Evolutionary conservation across 2,329 filamentous ascomycete genomes (phyloP), one percentile per base, ranked within the genome.

Genomic region (Hirsutella thompsonii): DNA sequence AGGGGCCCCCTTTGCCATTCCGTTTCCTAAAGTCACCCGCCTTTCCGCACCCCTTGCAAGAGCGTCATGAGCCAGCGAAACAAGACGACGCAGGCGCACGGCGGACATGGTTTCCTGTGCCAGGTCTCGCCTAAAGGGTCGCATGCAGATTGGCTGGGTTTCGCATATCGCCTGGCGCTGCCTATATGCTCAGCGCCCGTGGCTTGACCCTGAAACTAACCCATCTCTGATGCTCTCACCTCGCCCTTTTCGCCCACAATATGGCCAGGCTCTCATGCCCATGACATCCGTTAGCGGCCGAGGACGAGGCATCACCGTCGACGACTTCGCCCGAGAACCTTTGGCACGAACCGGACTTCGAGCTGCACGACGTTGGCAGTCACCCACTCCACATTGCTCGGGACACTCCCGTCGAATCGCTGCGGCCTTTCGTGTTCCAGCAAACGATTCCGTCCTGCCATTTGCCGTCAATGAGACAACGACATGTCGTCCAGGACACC

Each of bases 111-210:
- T 26, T 19, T 20, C 23, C 16, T 36, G 34, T 41, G 21, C 23
- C 32, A 34, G 32, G 32, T 30, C 39, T 41, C 35, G 39, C 35
- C 26, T 37, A 37, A 19, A 8, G 19, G 14, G 21, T 29, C 40
- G 42, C 42, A 42, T 40, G 35, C 38, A 45, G 42, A 48, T 46
- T 46, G 44, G 46, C 14, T 32, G 40, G 40, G 46, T 45, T 45
- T 45, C 46, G 45, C 44, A 37, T 43, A 14, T n/a, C 13, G 34
- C 19, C 34, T 20, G 16, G 8, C 10, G 26, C 20, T 18, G 8
- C 5, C 37, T n/a, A 16, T 3, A n/a, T 39, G 23, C 30, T n/a
- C 36, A 20, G 20, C 40, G 30, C 21, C 26, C n/a, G 35, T 23
- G 36, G 36, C 40, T 28, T 20, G 11, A 16, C 26, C 16, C 36